A percentile compares a stretch with the other conserved stretches of the same genome.
These are phyloP conservation scores for Phyllosticta paracitricarpa DNA, from an alignment of 2,329 filamentous ascomycete genomes.

Conservation along the genomic window DNA sequence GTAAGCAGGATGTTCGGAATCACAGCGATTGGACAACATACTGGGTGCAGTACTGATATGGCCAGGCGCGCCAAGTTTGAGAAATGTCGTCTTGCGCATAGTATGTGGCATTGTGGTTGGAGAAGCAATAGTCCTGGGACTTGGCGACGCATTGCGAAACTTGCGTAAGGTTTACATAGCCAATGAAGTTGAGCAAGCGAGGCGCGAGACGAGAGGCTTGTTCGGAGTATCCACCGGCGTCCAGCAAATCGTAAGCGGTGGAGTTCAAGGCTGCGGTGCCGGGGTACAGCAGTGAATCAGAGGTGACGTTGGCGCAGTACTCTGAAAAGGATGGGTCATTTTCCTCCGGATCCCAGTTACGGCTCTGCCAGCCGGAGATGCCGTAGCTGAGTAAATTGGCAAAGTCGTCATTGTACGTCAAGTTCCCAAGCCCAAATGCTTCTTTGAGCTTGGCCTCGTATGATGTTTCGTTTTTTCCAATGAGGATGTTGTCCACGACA, in stretches of 20 bases:
- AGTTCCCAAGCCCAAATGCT: constrained; percentile 40
- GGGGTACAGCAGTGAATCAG: constrained; percentile 33
- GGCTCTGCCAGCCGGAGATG: constrained; percentile 43
- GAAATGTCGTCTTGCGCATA: constrained; percentile 36
- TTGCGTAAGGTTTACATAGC: constrained; percentile 40
- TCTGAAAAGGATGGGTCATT: constrained; percentile 39
- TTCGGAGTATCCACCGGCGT: constrained; percentile 37
- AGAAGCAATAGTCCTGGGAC: constrained; percentile 44
- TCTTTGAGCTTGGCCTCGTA: constrained; percentile 40
- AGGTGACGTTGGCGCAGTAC: constrained; percentile 49
- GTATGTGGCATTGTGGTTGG: constrained; percentile 36
- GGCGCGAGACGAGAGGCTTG: constrained; percentile 35
- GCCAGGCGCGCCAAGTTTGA: constrained; percentile 43
- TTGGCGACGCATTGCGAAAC: constrained; percentile 30
- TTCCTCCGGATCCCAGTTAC: constrained; percentile 51
- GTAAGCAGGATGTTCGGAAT: constrained; percentile 11
- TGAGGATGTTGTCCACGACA: constrained; percentile 49
- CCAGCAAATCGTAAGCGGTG: constrained; percentile 36
- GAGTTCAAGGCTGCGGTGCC: constrained; percentile 27
- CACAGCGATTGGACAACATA: constrained; percentile 3
- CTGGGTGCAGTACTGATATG: constrained; percentile 47
- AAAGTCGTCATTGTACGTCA: constrained; percentile 46
- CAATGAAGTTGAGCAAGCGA: constrained; percentile 47
- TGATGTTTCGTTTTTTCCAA: constrained; percentile 35
- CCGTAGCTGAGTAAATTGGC: constrained; percentile 35